Base-by-base conservation (phyloP, 331 rosid species). In the Cydonia oblonga region DNA sequence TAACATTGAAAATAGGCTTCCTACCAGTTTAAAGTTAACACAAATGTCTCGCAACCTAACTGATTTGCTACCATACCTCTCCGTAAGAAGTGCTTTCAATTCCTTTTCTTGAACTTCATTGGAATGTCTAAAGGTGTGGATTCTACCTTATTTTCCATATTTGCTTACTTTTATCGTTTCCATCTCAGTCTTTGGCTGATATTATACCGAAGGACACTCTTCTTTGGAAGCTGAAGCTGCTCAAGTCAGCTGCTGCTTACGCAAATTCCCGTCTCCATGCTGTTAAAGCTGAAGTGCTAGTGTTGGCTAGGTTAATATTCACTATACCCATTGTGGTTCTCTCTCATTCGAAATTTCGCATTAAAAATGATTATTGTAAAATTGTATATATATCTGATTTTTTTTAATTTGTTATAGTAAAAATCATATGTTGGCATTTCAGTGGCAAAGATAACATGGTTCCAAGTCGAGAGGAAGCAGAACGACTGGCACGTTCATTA, bases 231-330 rank as follows among this genome's bases (percentile, higher is more conserved):
- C 85, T 91, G 83, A 85, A 91, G 87, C 92, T 95, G 86, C 88
- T 91, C 64, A 87, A 87, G 76, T 87, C 93, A 75, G 96, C 93
- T 74, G 89, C 99, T 76, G 90, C 96, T 25, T 91, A 89, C 76
- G 83, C 97, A 58, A 95, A 89, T 81, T 95, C 99, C 8, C 97
- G 96, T 75, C 96, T 91, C 59, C 96, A 91, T 86, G 97, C 99
- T 64, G 92, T 95, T 69, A 87, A 81, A 85, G 97, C 96, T 7
- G 96, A 95, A 89, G 97, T 95, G 9, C 97, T 95, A 53, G 89
- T 95, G 76, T 86, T 95, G 69, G 91, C 99, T 64, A 95, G 99
- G 99, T 95, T 69, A 20, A 75, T 57, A 66, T 74, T 76, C 81
- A 56, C 78, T 29, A 51, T 26, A 76, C 33, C 5, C 29, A 5